Conservation (phyloP, 1,284 basidiomycete genomes). For the Ustilago loliicola region DNA sequence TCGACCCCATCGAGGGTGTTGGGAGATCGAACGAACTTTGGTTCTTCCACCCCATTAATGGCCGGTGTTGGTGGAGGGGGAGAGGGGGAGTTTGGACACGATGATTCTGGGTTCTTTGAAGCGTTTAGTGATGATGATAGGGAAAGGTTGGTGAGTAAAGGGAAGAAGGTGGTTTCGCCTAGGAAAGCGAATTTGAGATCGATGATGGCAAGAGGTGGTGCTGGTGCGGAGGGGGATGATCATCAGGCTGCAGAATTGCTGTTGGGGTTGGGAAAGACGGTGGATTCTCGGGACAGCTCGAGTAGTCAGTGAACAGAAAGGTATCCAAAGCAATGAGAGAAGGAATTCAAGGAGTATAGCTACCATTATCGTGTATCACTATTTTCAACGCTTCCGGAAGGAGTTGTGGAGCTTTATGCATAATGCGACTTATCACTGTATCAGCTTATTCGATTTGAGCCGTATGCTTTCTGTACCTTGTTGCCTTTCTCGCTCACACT, state of each 20-base stretch:
- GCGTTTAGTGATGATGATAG: conserved; percentile 38
- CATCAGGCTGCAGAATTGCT: conserved; percentile 59
- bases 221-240: conserved; percentile 33
- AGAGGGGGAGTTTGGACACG: conserved; percentile 34
- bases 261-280: conserved; percentile 53
- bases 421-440: no score
- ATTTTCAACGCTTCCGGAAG: neutral
- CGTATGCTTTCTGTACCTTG: no score
- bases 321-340: no score
- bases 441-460: no score
- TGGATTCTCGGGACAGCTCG: conserved; percentile 26
- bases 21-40: conserved; percentile 37
- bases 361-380: conserved; percentile 1
- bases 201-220: conserved; percentile 20
- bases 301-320: conserved; percentile 13
- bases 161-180: conserved; percentile 12
- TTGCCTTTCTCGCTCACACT: no score
- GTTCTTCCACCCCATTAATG: conserved; percentile 2
- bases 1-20: conserved; percentile 42
- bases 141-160: conserved; percentile 3
- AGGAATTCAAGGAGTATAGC: no score
- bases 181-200: conserved; percentile 31
- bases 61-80: no score
- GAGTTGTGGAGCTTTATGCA: no score
- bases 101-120: conserved; percentile 62